phyloP scores from a whole-genome alignment of 2,329 filamentous ascomycete genomes.

The Thielaviopsis euricoi region DNA sequence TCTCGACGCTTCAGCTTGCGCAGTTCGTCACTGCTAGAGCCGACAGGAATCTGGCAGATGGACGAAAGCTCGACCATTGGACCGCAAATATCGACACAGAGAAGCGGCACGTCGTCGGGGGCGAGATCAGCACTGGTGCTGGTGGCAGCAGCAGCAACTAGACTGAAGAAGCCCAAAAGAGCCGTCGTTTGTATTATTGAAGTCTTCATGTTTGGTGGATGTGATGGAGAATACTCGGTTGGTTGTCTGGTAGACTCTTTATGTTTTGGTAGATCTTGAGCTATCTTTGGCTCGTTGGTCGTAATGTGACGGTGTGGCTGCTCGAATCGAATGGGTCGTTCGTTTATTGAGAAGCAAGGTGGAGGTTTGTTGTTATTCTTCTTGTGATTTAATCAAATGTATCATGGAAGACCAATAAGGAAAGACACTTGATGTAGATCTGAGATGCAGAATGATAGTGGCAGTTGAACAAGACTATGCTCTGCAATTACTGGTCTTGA shows the following conservation, averaged over 20 bases:
- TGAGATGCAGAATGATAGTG: not conserved
- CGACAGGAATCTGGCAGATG: conserved; percentile 19
- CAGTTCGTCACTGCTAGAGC: conserved; percentile 13
- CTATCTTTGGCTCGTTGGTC: too few relatives aligned
- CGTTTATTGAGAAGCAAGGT: not conserved
- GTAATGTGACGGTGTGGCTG: not conserved
- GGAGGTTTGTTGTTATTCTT: not conserved
- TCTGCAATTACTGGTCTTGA: not conserved
- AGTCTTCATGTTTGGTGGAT: conserved; percentile 6
- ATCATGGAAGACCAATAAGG: not conserved
- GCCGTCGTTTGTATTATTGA: not conserved
- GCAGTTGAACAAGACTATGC: not conserved
- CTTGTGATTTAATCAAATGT: not conserved
- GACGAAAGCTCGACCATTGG: conserved; percentile 26
- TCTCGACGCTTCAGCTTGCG: conserved; percentile 17
- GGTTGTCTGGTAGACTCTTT: not conserved
- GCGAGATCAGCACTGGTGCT: conserved; percentile 18
- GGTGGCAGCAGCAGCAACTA: conserved; percentile 17
- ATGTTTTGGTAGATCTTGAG: not conserved
- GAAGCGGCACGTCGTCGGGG: conserved; percentile 22
- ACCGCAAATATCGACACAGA: conserved; percentile 26
- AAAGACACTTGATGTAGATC: not conserved
- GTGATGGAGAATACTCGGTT: not conserved
- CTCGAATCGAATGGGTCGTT: not conserved
- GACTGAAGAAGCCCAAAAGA: conserved; percentile 11